Percentiles rank a stretch among this genome's conserved stretches.
phyloP scores from a whole-genome alignment of 192 early-diverging fungal genomes.

The Rhizoclosmatium globosum region DNA sequence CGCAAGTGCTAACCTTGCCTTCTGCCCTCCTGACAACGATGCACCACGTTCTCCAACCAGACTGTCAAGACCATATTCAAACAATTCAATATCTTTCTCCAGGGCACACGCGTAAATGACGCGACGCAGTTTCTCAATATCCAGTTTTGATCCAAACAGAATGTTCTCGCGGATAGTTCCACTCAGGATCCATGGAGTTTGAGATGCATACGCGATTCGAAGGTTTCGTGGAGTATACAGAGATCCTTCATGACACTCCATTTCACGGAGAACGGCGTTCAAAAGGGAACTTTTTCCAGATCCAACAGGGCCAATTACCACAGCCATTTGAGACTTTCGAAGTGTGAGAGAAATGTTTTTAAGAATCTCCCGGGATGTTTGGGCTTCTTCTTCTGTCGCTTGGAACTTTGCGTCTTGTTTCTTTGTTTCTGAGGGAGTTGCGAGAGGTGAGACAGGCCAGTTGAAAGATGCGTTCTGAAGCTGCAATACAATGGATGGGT shows the following conservation, averaged over 20 bases:
- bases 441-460: conserved; percentile 28
- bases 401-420: background rate
- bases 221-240: background rate
- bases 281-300: conserved; percentile 45
- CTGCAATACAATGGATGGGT: background rate
- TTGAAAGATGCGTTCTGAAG: conserved; percentile 37
- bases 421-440: background rate
- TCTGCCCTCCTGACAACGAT: conserved; percentile 49
- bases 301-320: conserved; percentile 48
- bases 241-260: conserved; percentile 27
- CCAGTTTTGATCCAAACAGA: conserved; percentile 47
- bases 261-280: conserved; percentile 49
- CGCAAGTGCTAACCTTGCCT: conserved; percentile 45
- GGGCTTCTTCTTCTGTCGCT: background rate
- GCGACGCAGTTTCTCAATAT: conserved; percentile 24
- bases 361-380: conserved; percentile 10
- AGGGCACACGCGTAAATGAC: conserved; percentile 44
- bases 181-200: conserved; percentile 50
- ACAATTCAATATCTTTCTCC: conserved; percentile 33
- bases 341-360: conserved; percentile 31
- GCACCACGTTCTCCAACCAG: conserved; percentile 53
- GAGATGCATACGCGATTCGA: conserved; percentile 45
- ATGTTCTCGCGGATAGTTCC: conserved; percentile 52
- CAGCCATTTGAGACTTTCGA: conserved; percentile 33
- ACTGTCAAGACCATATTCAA: conserved; percentile 43